Conservation (phyloP, 371 early-diverging fungal genomes). For the Apophysomyces variabilis region DNA sequence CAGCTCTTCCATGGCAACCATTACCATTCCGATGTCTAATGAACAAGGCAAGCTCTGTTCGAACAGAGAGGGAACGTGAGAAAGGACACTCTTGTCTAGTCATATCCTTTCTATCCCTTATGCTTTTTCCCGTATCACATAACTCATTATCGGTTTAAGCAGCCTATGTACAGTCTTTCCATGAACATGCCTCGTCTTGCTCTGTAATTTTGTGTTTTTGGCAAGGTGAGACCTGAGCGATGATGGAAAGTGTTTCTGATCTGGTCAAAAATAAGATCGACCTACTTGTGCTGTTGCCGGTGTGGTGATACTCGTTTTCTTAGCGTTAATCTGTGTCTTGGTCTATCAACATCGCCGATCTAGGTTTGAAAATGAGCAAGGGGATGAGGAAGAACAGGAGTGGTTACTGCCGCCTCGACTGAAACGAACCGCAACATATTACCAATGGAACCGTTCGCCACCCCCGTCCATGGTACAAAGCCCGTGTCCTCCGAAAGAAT, state of each 20-base stretch:
- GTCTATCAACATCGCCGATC: constrained; percentile 8
- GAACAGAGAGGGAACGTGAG: background rate
- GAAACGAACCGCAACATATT: constrained; percentile 37
- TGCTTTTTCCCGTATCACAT: background rate
- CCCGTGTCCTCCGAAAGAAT: constrained; percentile 17
- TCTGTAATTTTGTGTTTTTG: background rate
- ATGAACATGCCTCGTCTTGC: background rate
- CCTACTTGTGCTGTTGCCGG: background rate
- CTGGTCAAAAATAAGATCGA: background rate
- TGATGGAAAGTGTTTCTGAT: background rate
- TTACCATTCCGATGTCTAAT: background rate
- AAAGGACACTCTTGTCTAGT: background rate
- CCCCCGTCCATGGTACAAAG: constrained; percentile 14
- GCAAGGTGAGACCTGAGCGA: background rate
- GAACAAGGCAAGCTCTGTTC: constrained; percentile 11
- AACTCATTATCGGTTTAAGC: background rate
- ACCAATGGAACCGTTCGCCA: constrained; percentile 43
- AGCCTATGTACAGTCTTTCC: background rate
- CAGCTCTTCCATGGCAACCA: constrained; percentile 1
- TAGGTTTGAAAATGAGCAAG: constrained; percentile 11
- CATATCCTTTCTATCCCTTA: background rate
- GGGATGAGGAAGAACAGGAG: constrained; percentile 29
- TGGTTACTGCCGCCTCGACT: constrained; percentile 14
- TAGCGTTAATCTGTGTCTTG: background rate
- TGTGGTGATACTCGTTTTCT: background rate